Conservation (phyloP, 768 basidiomycete genomes). For the Paxillus ammoniavirescens region DNA sequence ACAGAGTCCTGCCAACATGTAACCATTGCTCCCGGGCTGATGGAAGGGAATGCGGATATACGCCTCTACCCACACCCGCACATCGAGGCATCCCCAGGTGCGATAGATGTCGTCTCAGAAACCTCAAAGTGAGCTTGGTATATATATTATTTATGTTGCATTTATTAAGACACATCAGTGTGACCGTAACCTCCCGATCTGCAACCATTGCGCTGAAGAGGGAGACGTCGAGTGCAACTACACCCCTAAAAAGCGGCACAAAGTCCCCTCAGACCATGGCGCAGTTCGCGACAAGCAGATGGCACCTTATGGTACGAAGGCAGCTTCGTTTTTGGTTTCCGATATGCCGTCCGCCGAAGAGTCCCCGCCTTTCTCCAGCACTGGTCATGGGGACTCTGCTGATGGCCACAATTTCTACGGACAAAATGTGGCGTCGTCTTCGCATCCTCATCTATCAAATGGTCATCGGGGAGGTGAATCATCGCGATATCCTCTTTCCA, state of each 20-base stretch:
- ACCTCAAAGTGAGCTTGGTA: constrained; percentile 54
- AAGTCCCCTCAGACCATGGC: constrained; percentile 44
- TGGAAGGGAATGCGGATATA: constrained; percentile 67
- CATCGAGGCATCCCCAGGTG: constrained; percentile 75
- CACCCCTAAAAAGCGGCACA: constrained; percentile 69
- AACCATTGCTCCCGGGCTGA: constrained; percentile 70
- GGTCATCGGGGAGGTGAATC: constrained; percentile 15
- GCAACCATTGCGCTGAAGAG: constrained; percentile 60
- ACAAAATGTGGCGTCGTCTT: constrained; percentile 43
- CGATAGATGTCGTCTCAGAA: constrained; percentile 64
- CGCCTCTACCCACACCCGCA: constrained; percentile 71
- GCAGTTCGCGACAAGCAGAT: constrained; percentile 35
- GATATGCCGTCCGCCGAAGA: constrained; percentile 37
- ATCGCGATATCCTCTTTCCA: constrained; percentile 13
- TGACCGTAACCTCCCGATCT: constrained; percentile 68
- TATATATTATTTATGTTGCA: not conserved
- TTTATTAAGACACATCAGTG: constrained; percentile 42
- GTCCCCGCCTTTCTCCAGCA: constrained; percentile 8
- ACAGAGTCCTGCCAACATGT: constrained; percentile 66
- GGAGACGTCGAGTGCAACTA: constrained; percentile 63
- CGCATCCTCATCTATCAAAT: constrained; percentile 22
- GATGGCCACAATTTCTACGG: constrained; percentile 46
- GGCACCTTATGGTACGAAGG: constrained; percentile 44
- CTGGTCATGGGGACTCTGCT: constrained; percentile 22
- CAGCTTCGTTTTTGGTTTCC: constrained; percentile 47